phyloP scores from a whole-genome alignment of 768 basidiomycete species.

The Hysterangium stoloniferum region DNA sequence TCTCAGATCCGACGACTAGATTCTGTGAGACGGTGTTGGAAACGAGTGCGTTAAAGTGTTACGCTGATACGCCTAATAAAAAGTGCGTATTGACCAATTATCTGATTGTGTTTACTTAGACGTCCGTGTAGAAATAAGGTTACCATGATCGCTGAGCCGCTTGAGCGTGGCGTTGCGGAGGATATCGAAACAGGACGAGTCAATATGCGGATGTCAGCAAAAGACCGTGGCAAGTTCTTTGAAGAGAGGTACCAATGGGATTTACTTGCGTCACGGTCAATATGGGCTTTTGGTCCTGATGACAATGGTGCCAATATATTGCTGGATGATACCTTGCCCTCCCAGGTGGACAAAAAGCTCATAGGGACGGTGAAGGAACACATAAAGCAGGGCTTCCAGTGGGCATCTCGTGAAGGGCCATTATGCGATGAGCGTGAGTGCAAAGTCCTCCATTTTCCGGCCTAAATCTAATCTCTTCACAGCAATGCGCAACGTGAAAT shows the following conservation, averaged over 20 bases:
- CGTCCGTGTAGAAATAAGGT: conserved; percentile 71
- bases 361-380: conserved; percentile 86
- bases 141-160: conserved; percentile 98
- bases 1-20: conserved; percentile 96
- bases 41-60: conserved; percentile 96
- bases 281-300: conserved; percentile 99
- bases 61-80: conserved; percentile 99
- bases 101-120: conserved; percentile 2
- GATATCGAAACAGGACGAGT: conserved; percentile 93
- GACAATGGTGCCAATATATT: conserved; percentile 91
- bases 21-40: conserved; percentile 98
- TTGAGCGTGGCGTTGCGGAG: conserved; percentile 92
- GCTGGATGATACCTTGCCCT: conserved; percentile 92
- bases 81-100: conserved; percentile 51
- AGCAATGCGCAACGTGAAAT: conserved; percentile 99
- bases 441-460: conserved; percentile 7
- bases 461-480: conserved; percentile 4
- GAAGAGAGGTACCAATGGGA: conserved; percentile 99
- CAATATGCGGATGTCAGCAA: conserved; percentile 89
- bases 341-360: conserved; percentile 93
- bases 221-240: conserved; percentile 93
- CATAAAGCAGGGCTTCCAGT: conserved; percentile 98
- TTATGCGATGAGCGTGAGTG: conserved; percentile 96
- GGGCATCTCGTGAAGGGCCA: conserved; percentile 97
- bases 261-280: conserved; percentile 90